Conservation (phyloP, 768 basidiomycete genomes). For the Naematelia encephala region DNA sequence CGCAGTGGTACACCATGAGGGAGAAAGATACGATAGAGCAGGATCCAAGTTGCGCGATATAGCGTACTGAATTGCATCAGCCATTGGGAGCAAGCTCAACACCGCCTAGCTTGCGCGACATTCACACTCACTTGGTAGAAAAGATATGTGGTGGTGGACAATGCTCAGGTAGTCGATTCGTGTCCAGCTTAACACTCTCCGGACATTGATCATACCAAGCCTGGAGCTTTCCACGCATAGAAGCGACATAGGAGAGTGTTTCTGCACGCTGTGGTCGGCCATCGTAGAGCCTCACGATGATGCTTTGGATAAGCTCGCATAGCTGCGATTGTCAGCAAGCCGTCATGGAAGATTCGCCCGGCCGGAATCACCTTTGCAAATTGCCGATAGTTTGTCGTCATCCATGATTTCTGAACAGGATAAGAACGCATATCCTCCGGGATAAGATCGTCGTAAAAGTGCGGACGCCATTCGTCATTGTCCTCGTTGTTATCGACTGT, state of each 20-base stretch:
- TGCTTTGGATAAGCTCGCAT: conserved; percentile 28
- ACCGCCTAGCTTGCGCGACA: not conserved
- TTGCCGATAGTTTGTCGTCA: conserved; percentile 16
- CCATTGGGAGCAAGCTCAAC: not conserved
- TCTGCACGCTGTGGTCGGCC: conserved; percentile 10
- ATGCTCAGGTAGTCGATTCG: conserved; percentile 11
- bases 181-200: conserved; percentile 14
- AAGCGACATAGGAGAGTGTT: conserved; percentile 9
- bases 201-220: conserved; percentile 19
- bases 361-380: conserved; percentile 20
- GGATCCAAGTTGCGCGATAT: conserved; percentile 25
- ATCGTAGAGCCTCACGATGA: conserved; percentile 26
- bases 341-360: not conserved
- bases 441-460: conserved; percentile 15
- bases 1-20: conserved; percentile 9
- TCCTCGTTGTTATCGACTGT: conserved; percentile 29
- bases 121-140: conserved; percentile 21
- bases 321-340: conserved; percentile 8
- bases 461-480: conserved; percentile 19
- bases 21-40: conserved; percentile 25
- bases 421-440: conserved; percentile 15
- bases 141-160: conserved; percentile 33
- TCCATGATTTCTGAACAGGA: conserved; percentile 17
- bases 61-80: conserved; percentile 18
- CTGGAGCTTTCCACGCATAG: conserved; percentile 10